These are phyloP conservation scores for Phyllosticta paracitricarpa DNA, from an alignment of 2,329 filamentous ascomycete genomes.

Conservation along the genomic window DNA sequence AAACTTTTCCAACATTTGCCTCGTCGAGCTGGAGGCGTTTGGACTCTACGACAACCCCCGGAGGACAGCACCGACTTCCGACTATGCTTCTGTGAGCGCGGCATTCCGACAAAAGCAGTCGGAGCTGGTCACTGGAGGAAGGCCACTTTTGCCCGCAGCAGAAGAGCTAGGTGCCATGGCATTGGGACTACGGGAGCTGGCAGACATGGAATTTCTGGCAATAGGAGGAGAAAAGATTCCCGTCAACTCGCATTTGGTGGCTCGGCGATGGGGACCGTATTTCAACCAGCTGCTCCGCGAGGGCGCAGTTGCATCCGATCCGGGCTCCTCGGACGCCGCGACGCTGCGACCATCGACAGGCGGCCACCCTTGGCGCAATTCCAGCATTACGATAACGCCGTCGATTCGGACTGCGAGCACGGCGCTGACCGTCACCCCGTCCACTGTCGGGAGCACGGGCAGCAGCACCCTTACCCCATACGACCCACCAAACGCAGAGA, in stretches of 20 bases:
- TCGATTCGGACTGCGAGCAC: constrained; percentile 44
- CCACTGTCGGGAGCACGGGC: constrained; percentile 31
- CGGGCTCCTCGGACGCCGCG: constrained; percentile 59
- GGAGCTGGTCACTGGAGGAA: constrained; percentile 58
- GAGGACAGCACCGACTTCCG: constrained; percentile 65
- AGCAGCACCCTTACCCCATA: constrained; percentile 29
- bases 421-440: constrained; percentile 24
- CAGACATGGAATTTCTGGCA: constrained; percentile 94
- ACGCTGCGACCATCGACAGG: constrained; percentile 57
- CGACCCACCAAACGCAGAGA: constrained; percentile 44
- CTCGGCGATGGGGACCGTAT: constrained; percentile 86
- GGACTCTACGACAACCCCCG: constrained; percentile 94
- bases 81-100: constrained; percentile 74
- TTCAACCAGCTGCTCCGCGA: constrained; percentile 88
- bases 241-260: constrained; percentile 82
- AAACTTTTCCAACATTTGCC: constrained; percentile 93
- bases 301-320: constrained; percentile 58
- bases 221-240: constrained; percentile 85
- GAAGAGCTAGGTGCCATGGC: constrained; percentile 79
- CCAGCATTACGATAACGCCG: constrained; percentile 75
- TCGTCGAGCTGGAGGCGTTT: constrained; percentile 95
- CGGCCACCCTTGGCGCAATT: constrained; percentile 56
- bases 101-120: constrained; percentile 45
- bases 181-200: constrained; percentile 68
- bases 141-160: constrained; percentile 65